These are phyloP conservation scores for Aspergillus transmontanensis DNA, from an alignment of 2,329 filamentous ascomycete species.

Conservation along the genomic window DNA sequence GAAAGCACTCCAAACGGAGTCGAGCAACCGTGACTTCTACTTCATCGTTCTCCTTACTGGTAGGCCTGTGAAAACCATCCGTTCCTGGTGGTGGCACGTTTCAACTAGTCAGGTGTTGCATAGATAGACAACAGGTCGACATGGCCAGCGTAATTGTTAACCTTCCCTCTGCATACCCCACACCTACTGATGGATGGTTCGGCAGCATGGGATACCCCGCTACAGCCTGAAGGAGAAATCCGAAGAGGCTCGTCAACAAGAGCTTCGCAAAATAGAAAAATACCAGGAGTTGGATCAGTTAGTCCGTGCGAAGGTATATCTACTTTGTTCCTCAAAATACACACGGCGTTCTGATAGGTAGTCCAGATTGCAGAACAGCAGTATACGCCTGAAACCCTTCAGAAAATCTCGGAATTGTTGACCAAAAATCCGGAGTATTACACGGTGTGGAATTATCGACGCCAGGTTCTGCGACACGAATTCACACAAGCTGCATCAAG, in stretches of 20 bases:
- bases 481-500: constrained; percentile 43
- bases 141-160: constrained; percentile 36
- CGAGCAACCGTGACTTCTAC: constrained; percentile 3
- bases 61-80: background rate
- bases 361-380: constrained; percentile 42
- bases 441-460: constrained; percentile 58
- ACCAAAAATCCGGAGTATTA: constrained; percentile 53
- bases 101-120: background rate
- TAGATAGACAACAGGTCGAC: constrained; percentile 7
- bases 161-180: constrained; percentile 1
- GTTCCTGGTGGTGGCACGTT: background rate
- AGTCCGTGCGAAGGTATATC: constrained; percentile 65
- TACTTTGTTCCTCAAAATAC: background rate
- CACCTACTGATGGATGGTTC: constrained; percentile 25
- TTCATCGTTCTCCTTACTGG: background rate
- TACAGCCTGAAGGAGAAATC: constrained; percentile 62
- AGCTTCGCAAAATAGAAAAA: constrained; percentile 72
- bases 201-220: constrained; percentile 82
- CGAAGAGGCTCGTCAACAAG: constrained; percentile 70
- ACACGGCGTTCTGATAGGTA: constrained; percentile 15
- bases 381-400: constrained; percentile 46
- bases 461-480: constrained; percentile 67
- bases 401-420: constrained; percentile 47
- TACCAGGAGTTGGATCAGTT: constrained; percentile 73
- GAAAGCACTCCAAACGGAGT: constrained; percentile 15